Evolutionary conservation across 768 basidiomycete species (phyloP).

Genomic region (Coprinellus micaceus): DNA sequence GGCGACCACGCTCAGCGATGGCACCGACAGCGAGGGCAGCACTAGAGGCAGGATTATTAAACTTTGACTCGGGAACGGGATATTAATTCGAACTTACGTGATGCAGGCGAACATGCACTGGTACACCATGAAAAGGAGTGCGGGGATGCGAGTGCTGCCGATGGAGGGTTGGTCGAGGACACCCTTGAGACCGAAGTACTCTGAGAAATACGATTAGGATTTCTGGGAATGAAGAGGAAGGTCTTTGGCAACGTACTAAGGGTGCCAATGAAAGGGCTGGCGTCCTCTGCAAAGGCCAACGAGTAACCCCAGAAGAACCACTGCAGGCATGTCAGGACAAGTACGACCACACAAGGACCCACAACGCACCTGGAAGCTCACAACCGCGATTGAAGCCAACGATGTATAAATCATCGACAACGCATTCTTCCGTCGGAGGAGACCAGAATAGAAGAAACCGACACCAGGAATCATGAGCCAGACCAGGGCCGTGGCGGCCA

Average conservation of each 20-base stretch:
- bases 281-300: slow-evolving; percentile 82
- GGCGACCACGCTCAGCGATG: slow-evolving; percentile 81
- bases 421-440: slow-evolving; percentile 90
- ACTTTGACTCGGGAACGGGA: slow-evolving; percentile 12
- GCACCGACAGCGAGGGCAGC: slow-evolving; percentile 90
- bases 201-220: slow-evolving; percentile 29
- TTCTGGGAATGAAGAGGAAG: background rate
- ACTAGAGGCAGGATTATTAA: slow-evolving; percentile 33
- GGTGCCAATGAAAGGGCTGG: slow-evolving; percentile 75
- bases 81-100: slow-evolving; percentile 46
- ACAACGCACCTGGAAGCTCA: slow-evolving; percentile 73
- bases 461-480: slow-evolving; percentile 85
- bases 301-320: slow-evolving; percentile 99
- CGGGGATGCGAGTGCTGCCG: slow-evolving; percentile 67
- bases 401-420: slow-evolving; percentile 76
- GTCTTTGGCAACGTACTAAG: slow-evolving; percentile 45
- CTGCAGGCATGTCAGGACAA: slow-evolving; percentile 32
- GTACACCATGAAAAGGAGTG: slow-evolving; percentile 77
- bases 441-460: slow-evolving; percentile 87
- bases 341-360: slow-evolving; percentile 1
- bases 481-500: slow-evolving; percentile 75
- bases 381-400: slow-evolving; percentile 72
- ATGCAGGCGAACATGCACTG: slow-evolving; percentile 90
- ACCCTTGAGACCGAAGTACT: slow-evolving; percentile 77
- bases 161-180: slow-evolving; percentile 75